Evolutionary conservation across 2,329 filamentous ascomycete genomes (phyloP), one percentile per base, ranked within the genome.

Genomic region (Paramyrothecium roridum): DNA sequence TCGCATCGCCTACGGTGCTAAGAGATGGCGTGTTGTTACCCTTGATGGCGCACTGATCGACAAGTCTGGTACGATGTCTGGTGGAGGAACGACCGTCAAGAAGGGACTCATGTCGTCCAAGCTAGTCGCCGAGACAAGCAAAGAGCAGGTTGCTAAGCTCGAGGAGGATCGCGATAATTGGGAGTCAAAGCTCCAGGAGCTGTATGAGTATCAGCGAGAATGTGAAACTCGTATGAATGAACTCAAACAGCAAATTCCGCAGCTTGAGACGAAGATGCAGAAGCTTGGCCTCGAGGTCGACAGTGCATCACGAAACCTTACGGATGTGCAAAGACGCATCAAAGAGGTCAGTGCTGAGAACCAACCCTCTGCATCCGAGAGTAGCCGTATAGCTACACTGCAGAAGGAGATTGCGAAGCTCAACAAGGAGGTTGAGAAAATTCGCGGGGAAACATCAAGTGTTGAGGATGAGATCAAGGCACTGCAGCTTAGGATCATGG

Each of bases 21-120:
- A 87, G 76, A 81, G 95, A 71, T 99, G 95, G 95, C 87, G 95
- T 61, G 95, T 99, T 3, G 95, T 99, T 45, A 99, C 95, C 0
- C 83, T 99, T 2, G 91, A 93, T 57, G 95, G 95, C 50, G 93
- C 97, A 71, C 82, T 99, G 52, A 98, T 99, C 62, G 95, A 99
- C 76, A 96, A 96, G 70, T 97, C 93, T 1, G 95, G 95, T 80
- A 98, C 95, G 37, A 98, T 99, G 95, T 96, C 91, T 56, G 95
- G 95, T 78, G 95, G 95, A 80, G 95, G 95, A 55, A 93, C 85
- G 48, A 90, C 90, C 17, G 90, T 95, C 55, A 93, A 93, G 64
- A 91, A 88, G 67, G 96, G 96, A 1, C 86, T 92, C 55, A 99
- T 99, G 96, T 98, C 93, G 0, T 96, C 93, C 12, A 98, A 96